Percentiles rank a stretch among this genome's conserved stretches.
phyloP scores from a whole-genome alignment of 2,329 filamentous ascomycete genomes.

The Colletotrichum aenigma region DNA sequence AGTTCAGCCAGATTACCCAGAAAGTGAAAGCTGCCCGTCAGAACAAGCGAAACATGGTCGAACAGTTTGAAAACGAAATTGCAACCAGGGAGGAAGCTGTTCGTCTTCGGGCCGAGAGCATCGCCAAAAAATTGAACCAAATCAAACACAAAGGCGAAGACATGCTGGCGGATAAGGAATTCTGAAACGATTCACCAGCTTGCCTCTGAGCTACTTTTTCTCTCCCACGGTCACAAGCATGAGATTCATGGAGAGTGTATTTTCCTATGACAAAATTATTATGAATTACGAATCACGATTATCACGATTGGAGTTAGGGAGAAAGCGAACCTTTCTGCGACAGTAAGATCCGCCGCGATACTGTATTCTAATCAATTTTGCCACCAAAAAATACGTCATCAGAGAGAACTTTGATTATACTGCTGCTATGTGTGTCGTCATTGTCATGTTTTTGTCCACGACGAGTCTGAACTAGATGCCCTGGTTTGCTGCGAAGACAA shows the following conservation, averaged over 20 bases:
- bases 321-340: not conserved
- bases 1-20: conserved; percentile 55
- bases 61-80: conserved; percentile 60
- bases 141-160: conserved; percentile 61
- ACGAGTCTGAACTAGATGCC: conserved; percentile 65
- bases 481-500: conserved; percentile 48
- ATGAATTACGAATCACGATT: conserved; percentile 15
- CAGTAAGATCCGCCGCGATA: not conserved
- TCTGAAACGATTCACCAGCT: conserved; percentile 21
- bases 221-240: not conserved
- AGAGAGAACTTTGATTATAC: conserved; percentile 36
- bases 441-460: conserved; percentile 63
- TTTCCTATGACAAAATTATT: conserved; percentile 7
- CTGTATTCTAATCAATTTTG: not conserved
- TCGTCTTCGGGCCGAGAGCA: conserved; percentile 55
- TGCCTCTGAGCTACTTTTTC: not conserved
- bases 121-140: conserved; percentile 58
- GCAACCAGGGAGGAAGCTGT: conserved; percentile 58
- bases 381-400: not conserved
- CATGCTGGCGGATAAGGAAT: conserved; percentile 54
- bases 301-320: not conserved
- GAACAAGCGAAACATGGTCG: conserved; percentile 53
- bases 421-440: conserved; percentile 58
- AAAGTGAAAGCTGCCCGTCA: conserved; percentile 52
- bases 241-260: not conserved